phyloP scores from a whole-genome alignment of 2,329 filamentous ascomycete species.

The Cryphonectria carpinicola region DNA sequence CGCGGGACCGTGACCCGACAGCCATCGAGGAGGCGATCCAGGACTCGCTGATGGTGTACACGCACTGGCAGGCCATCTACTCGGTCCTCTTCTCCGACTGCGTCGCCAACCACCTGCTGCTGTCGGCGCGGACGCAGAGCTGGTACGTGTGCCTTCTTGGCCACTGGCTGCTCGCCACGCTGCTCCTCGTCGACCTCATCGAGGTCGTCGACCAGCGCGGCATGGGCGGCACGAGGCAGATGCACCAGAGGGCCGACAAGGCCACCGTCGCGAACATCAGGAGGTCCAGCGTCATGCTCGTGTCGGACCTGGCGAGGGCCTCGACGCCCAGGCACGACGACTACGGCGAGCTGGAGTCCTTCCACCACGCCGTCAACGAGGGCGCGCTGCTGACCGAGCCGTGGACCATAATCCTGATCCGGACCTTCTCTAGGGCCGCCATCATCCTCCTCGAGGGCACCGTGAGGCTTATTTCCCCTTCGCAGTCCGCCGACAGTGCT shows the following conservation, averaged over 20 bases:
- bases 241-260: slow-evolving; percentile 34
- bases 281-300: slow-evolving; percentile 47
- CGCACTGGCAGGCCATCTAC: slow-evolving; percentile 59
- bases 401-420: slow-evolving; percentile 60
- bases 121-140: slow-evolving; percentile 59
- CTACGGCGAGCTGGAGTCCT: slow-evolving; percentile 42
- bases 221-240: slow-evolving; percentile 35
- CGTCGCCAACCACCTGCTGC: slow-evolving; percentile 50
- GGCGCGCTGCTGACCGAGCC: slow-evolving; percentile 63
- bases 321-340: slow-evolving; percentile 40
- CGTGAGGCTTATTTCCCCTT: neutral
- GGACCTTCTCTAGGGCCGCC: slow-evolving; percentile 55
- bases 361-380: slow-evolving; percentile 58
- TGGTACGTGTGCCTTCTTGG: slow-evolving; percentile 63
- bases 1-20: slow-evolving; percentile 38
- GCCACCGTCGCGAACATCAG: slow-evolving; percentile 47
- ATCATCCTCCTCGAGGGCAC: slow-evolving; percentile 42
- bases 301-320: slow-evolving; percentile 53
- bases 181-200: slow-evolving; percentile 59
- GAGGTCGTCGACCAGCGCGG: slow-evolving; percentile 51
- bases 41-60: slow-evolving; percentile 53
- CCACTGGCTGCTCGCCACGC: slow-evolving; percentile 61
- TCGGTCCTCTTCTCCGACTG: slow-evolving; percentile 57
- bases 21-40: slow-evolving; percentile 50
- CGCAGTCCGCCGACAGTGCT: slow-evolving; percentile 27